A percentile compares a stretch with the other conserved stretches of the same genome.
Evolutionary conservation across 1,284 basidiomycete genomes (phyloP).

Genomic region (Pascua sp.): DNA sequence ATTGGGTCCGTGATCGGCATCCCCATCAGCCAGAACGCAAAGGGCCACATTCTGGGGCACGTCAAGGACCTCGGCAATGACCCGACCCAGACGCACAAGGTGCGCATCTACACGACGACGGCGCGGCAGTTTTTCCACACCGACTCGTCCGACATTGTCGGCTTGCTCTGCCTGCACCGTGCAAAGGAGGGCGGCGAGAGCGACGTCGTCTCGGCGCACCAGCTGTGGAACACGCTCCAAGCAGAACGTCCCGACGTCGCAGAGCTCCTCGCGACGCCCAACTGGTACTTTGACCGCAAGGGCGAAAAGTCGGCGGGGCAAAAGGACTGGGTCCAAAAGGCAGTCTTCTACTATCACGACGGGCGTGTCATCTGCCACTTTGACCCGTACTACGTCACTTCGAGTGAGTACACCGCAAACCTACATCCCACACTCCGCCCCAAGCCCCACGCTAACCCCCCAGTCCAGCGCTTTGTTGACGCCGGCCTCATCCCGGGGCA

Average conservation of each 20-base stretch:
- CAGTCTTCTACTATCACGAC: constrained; percentile 26
- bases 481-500: constrained; percentile 48
- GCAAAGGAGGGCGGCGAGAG: constrained; percentile 54
- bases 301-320: constrained; percentile 48
- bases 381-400: constrained; percentile 44
- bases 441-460: neutral
- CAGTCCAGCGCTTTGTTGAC: constrained; percentile 27
- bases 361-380: constrained; percentile 31
- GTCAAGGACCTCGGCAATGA: constrained; percentile 52
- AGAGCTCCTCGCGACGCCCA: constrained; percentile 40
- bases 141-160: constrained; percentile 44
- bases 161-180: constrained; percentile 51
- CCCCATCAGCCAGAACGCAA: constrained; percentile 47
- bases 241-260: constrained; percentile 50
- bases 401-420: neutral
- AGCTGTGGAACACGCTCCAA: constrained; percentile 51
- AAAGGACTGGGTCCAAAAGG: constrained; percentile 28
- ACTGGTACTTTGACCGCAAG: constrained; percentile 48
- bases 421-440: too few species aligned
- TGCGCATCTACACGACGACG: constrained; percentile 51
- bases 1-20: constrained; percentile 46
- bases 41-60: constrained; percentile 51
- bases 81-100: constrained; percentile 51
- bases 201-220: constrained; percentile 51
- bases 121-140: constrained; percentile 51